Conservation (phyloP, 78 protist genomes). For the Monocercomonoides exilis region DNA sequence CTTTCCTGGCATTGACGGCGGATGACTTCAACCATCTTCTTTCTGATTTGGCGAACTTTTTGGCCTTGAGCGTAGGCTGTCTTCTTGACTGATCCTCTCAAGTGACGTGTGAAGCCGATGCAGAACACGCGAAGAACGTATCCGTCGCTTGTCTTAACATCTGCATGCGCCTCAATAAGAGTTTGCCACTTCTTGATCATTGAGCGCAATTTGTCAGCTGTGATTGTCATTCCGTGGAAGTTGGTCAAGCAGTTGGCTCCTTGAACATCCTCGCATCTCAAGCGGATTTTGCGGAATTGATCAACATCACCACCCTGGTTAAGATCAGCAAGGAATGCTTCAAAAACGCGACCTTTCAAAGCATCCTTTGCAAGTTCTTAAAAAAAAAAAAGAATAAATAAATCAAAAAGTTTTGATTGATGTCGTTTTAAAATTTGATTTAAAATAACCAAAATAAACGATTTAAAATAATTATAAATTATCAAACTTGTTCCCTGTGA, state of each 20-base stretch:
- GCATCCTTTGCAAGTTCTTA: constrained; percentile 75
- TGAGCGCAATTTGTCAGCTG: constrained; percentile 92
- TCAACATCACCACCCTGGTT: constrained; percentile 65
- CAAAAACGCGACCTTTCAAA: constrained; percentile 91
- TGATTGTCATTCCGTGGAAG: constrained; percentile 95
- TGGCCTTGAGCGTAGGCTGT: constrained; percentile 85
- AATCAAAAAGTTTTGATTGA: neutral
- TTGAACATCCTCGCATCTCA: constrained; percentile 85
- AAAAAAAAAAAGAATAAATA: neutral
- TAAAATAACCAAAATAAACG: neutral
- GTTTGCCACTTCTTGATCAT: constrained; percentile 93
- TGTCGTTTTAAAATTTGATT: neutral
- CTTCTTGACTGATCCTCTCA: constrained; percentile 56
- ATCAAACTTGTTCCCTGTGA: constrained; percentile 72
- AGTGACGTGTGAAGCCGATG: constrained; percentile 89
- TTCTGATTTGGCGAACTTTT: constrained; percentile 76
- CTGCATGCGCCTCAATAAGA: constrained; percentile 81
- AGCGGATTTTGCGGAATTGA: constrained; percentile 79
- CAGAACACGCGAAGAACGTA: constrained; percentile 81
- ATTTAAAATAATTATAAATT: neutral
- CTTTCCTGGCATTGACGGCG: constrained; percentile 49
- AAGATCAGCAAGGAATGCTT: constrained; percentile 88
- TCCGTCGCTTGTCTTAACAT: constrained; percentile 86
- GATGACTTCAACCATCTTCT: constrained; percentile 86
- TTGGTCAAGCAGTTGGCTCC: constrained; percentile 77